These are phyloP conservation scores for Colletotrichum tropicicola DNA, from an alignment of 2,329 filamentous ascomycete genomes.

Conservation along the genomic window DNA sequence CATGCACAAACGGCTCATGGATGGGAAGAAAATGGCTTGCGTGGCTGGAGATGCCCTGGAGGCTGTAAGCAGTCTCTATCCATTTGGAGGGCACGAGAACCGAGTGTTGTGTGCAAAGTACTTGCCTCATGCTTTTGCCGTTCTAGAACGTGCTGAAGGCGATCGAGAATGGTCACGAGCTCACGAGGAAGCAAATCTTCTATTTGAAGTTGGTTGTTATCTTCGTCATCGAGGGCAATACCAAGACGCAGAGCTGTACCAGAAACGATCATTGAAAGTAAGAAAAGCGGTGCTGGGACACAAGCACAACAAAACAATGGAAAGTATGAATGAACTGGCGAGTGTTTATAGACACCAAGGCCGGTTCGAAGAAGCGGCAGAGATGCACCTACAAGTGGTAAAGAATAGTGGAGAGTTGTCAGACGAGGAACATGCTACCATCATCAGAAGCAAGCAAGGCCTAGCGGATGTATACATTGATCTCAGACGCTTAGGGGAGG, in stretches of 20 bases:
- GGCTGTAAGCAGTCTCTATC: constrained; percentile 20
- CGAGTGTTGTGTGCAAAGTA: not conserved
- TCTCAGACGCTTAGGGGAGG: not conserved
- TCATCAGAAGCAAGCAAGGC: not conserved
- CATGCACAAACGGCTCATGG: constrained; percentile 39
- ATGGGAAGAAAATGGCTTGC: not conserved
- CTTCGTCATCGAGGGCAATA: not conserved
- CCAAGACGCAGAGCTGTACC: not conserved
- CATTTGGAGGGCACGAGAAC: fast-evolving
- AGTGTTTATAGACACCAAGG: fast-evolving
- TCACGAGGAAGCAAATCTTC: not conserved
- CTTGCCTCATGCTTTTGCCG: not conserved
- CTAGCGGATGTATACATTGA: not conserved
- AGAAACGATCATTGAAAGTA: not conserved
- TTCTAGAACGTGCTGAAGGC: not conserved
- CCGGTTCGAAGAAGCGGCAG: not conserved
- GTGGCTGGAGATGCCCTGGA: constrained; percentile 35
- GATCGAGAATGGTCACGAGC: not conserved
- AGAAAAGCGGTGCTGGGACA: not conserved
- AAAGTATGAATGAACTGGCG: not conserved
- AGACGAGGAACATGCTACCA: not conserved
- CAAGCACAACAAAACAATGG: not conserved
- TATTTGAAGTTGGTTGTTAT: fast-evolving
- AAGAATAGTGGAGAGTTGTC: not conserved
- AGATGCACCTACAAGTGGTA: not conserved